Evolutionary conservation across 495 filamentous ascomycete species (phyloP), one percentile per base, ranked within the genome.

Genomic region (Daldinia bambusicola): DNA sequence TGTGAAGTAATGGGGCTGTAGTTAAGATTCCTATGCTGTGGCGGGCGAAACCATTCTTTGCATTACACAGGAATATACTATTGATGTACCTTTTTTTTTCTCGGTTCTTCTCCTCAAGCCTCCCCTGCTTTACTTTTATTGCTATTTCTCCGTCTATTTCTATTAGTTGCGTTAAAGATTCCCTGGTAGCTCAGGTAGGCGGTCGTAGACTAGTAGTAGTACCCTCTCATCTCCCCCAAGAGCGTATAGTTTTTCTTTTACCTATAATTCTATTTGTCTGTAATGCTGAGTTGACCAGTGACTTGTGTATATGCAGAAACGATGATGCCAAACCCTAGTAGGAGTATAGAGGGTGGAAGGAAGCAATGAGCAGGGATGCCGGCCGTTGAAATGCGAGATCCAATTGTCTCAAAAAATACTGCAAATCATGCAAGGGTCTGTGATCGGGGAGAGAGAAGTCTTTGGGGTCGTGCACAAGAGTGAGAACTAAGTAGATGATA

Each of bases 391-490:
- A 74, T 76, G 68, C 75, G 61, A 71, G 61, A 74, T 72, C 59
- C 52, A 53, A 71, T 72, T 77, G 75, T 77, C 75, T 77, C 67
- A 66, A 63, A 63, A 74, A 48, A 20, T 26, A 60, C 74, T 77
- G 75, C 74, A 77, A 77, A 77, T 77, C 73, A 77, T 77, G 75
- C 75, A 77, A 77, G 75, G 75, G 69, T 77, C 66, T 73, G 70
- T 70, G 74, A 58, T 67, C 60, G 67, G 68, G 58, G 66, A 32
- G 56, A 67, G 66, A 56, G 71, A 61, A 65, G 48, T 70, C 57
- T 45, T 62, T 63, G 57, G 70, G 73, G 75, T 70, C 41, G 43
- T 72, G 71, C 64, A 69, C 69, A 64, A 69, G 61, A 66, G 31
- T 69, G 50, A 65, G 56, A 51, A 63, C 60, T 69, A 59, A 58